These are phyloP conservation scores for Claviceps digitariae DNA, from an alignment of 2,329 filamentous ascomycete species.

Conservation along the genomic window DNA sequence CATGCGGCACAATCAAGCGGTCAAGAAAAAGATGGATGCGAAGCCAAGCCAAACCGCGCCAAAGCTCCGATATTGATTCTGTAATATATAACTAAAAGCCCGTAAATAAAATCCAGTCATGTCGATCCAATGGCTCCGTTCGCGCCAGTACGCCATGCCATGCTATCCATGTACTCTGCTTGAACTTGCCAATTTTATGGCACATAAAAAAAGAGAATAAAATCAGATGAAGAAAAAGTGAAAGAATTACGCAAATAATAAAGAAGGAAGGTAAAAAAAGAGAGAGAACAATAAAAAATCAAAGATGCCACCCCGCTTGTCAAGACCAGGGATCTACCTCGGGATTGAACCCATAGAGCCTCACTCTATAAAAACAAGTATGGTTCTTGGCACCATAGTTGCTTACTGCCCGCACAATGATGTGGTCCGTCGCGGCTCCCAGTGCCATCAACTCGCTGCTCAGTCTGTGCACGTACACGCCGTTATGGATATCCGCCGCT, in stretches of 20 bases:
- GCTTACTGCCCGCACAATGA: conserved; percentile 40
- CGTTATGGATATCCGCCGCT: conserved; percentile 26
- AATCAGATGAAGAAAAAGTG: neutral
- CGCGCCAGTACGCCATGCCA: neutral
- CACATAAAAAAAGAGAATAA: neutral
- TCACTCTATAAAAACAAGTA: conserved; percentile 54
- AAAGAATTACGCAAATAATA: too few species aligned
- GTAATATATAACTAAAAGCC: neutral
- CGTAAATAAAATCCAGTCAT: neutral
- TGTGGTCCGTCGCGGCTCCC: conserved; percentile 32
- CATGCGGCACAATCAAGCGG: too few species aligned
- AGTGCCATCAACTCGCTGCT: conserved; percentile 35
- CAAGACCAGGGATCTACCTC: conserved; percentile 12
- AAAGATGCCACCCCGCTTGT: neutral
- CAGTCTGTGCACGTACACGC: conserved; percentile 39
- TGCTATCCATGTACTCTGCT: neutral
- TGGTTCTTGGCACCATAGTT: conserved; percentile 46
- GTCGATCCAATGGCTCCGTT: neutral
- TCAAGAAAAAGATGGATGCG: too few species aligned
- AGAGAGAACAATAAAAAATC: neutral
- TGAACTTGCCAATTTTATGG: neutral
- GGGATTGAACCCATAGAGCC: conserved; percentile 34
- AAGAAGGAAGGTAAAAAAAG: neutral
- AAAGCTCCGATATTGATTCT: neutral
- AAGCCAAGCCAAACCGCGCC: neutral